Evolutionary conservation across 2,329 filamentous ascomycete genomes (phyloP).

Genomic region (Alternaria brassicae): DNA sequence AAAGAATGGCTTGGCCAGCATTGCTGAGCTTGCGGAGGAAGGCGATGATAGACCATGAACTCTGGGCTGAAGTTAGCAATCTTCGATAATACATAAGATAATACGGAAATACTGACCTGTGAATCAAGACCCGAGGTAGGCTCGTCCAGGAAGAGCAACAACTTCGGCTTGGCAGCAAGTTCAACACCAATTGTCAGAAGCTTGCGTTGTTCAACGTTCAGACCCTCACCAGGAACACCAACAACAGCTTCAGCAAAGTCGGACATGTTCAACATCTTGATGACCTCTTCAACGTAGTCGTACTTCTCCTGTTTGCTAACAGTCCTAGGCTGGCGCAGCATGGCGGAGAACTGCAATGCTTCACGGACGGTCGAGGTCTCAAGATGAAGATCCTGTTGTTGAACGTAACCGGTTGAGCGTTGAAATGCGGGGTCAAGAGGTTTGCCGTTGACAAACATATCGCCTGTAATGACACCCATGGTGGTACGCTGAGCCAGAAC

Average conservation of each 20-base stretch:
- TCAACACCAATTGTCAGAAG: conserved; percentile 76
- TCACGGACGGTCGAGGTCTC: conserved; percentile 50
- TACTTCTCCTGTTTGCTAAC: conserved; percentile 66
- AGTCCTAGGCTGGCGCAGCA: conserved; percentile 58
- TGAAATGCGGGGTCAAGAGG: conserved; percentile 47
- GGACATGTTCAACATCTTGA: conserved; percentile 70
- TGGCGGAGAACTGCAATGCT: conserved; percentile 45
- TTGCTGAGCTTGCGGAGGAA: conserved; percentile 68
- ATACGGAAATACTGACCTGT: conserved; percentile 22
- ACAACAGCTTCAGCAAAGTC: conserved; percentile 72
- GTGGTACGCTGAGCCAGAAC: conserved; percentile 45
- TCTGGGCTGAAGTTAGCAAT: conserved; percentile 39
- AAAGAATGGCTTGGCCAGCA: conserved; percentile 55
- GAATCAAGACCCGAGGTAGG: conserved; percentile 68
- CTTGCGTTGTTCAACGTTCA: conserved; percentile 74
- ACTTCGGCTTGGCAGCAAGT: conserved; percentile 70
- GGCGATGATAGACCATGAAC: conserved; percentile 67
- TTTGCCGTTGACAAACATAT: conserved; percentile 51
- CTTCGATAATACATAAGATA: not conserved
- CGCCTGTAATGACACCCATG: conserved; percentile 49
- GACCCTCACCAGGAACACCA: conserved; percentile 67
- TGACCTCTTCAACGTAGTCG: conserved; percentile 69
- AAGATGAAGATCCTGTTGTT: conserved; percentile 52
- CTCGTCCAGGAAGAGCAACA: conserved; percentile 69
- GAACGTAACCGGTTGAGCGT: conserved; percentile 50